phyloP scores from a whole-genome alignment of 768 basidiomycete genomes.

The Suillus cothurnatus region DNA sequence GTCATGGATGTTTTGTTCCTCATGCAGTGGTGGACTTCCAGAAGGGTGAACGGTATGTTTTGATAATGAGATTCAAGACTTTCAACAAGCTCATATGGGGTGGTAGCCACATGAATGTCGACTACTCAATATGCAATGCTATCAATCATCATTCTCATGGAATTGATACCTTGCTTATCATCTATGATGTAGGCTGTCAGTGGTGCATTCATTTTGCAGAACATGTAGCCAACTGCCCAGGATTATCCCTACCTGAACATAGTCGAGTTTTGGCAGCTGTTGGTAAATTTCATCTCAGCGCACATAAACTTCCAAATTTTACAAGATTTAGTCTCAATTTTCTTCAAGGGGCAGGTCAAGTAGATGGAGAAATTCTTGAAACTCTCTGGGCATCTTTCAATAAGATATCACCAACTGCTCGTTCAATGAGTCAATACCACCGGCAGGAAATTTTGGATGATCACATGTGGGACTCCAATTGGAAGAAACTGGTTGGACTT shows the following conservation, averaged over 20 bases:
- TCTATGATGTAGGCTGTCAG: conserved; percentile 35
- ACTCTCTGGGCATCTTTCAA: conserved; percentile 36
- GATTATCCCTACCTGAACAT: conserved; percentile 2
- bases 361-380: conserved; percentile 36
- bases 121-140: conserved; percentile 28
- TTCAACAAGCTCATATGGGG: no score
- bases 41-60: conserved; percentile 26
- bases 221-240: conserved; percentile 1
- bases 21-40: no score
- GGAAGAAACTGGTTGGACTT: no score
- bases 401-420: conserved; percentile 22
- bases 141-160: conserved; percentile 14
- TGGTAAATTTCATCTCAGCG: no score
- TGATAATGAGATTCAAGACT: no score
- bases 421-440: not conserved
- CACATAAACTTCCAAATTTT: conserved; percentile 29
- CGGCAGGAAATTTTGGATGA: no score
- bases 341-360: conserved; percentile 28
- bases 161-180: conserved; percentile 13
- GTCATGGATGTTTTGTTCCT: no score
- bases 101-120: conserved; percentile 30
- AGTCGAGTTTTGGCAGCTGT: conserved; percentile 19
- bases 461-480: no score
- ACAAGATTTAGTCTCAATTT: conserved; percentile 27
- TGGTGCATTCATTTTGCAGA: conserved; percentile 22